phyloP scores from a whole-genome alignment of 495 filamentous ascomycete genomes.

The Aspergillus asperescens region DNA sequence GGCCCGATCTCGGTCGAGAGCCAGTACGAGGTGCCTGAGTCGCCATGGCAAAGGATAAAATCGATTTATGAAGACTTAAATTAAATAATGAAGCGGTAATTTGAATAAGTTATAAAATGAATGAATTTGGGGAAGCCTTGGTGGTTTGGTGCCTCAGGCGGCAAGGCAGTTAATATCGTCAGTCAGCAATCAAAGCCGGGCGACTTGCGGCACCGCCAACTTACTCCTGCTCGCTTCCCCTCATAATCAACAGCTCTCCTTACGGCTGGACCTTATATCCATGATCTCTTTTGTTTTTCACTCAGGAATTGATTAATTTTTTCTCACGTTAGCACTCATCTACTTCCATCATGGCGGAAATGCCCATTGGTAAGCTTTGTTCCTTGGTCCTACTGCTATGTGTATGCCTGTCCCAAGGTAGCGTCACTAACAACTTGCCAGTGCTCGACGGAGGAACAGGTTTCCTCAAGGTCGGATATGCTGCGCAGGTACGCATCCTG shows the following conservation, averaged over 20 bases:
- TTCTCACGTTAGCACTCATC: background rate
- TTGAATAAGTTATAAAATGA: background rate
- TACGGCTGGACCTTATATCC: conserved; percentile 11
- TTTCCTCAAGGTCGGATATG: conserved; percentile 99
- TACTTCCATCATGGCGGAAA: conserved; percentile 56
- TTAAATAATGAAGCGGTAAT: too few relatives aligned
- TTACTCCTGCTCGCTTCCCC: conserved; percentile 13
- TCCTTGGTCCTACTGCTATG: conserved; percentile 11
- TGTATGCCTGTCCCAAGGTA: conserved; percentile 11
- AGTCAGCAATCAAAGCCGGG: conserved; percentile 10
- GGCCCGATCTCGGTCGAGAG: conserved; percentile 14
- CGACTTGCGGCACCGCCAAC: conserved; percentile 6
- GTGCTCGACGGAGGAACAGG: conserved; percentile 99
- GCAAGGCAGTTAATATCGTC: conserved; percentile 5
- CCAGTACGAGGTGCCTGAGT: conserved; percentile 1
- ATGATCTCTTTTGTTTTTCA: conserved; percentile 20
- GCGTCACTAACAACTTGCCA: conserved; percentile 37
- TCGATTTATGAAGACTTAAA: too few relatives aligned
- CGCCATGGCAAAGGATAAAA: too few relatives aligned
- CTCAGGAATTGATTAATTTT: conserved; percentile 19
- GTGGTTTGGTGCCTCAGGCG: conserved; percentile 9
- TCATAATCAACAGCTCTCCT: conserved; percentile 14
- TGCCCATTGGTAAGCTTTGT: conserved; percentile 59
- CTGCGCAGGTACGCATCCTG: conserved; percentile 57
- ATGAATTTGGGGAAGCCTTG: background rate